Evolutionary conservation across 371 early-diverging fungal genomes (phyloP), one percentile per base, ranked within the genome.

Genomic region (Zancudomyces culisetae): DNA sequence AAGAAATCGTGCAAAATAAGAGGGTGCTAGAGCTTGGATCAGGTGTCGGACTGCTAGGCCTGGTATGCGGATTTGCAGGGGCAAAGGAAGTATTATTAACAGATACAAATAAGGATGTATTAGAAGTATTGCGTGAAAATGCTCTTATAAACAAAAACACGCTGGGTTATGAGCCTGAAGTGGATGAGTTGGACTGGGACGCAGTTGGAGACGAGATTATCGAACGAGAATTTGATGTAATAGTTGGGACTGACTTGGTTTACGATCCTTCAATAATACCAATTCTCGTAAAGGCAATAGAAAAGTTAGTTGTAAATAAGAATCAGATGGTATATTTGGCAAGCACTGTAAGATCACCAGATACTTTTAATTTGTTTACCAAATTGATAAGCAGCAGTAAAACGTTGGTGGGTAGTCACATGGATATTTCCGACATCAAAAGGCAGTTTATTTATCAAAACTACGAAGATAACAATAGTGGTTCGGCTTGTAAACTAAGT

Each of bases 221-320:
- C 13, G 26, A 27, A 27, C 24, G 48, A 26, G 29, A 48, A 48
- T 48, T 27, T 27, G 48, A 48, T n/a, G 48, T 48, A n/a, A 48
- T 48, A 48, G 27, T 48, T n/a, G 48, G 48, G 24, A 23, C 48
- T 10, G 48, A 48, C 27, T n/a, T 48, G 27, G 48, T 48, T 26
- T 48, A 48, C 26, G 48, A 48, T 27, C 48, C 48, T 26, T n/a
- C n/a, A n/a, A 48, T 48, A 8, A 27, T 29, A 2, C 48, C 48
- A 3, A 29, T 18, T 23, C 26, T 48, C n/a, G 24, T 48, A 10
- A 48, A 27, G 26, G 29, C 29, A 29, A n/a, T 48, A 4, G 48
- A 48, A 27, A 10, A n/a, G 19, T 29, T 48, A 10, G 27, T 48
- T 26, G 29, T 29, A 4, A 29, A 48, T n/a, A 48, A 20, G n/a